Base-by-base conservation (phyloP, 805 yeast species). In the Barnettozyma pratensis region DNA sequence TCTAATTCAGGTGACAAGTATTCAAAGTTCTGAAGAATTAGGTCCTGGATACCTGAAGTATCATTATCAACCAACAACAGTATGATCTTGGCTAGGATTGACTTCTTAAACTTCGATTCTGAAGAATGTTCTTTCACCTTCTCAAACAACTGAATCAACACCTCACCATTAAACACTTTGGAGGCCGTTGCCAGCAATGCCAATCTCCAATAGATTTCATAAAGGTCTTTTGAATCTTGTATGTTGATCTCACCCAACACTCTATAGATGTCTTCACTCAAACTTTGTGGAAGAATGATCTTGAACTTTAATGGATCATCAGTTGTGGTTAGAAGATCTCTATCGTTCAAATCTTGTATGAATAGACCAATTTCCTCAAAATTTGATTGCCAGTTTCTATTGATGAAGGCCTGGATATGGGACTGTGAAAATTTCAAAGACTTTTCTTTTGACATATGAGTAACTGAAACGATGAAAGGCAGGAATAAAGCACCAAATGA, bases 191-290 rank as follows among this genome's bases (percentile, higher is more conserved):
- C 70, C 37, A 80, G 57, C 14, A 81, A 53, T 2, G 70, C 53
- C 11, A 77, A 53, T 60, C 79, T 73, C 86, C 87, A 81, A 55
- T 74, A 75, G 5, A 77, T 55, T 6, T 74, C 75, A 28, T 67
- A 59, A n/a, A 71, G 53, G 32, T 50, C 56, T 3, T 44, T 39
- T 5, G 51, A 35, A 1, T 54, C 54, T 0, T 42, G 30, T 0
- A 56, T 28, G 1, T 41, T 10, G 3, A 52, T 11, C 1, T 35
- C 32, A 4, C 41, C 38, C 7, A 63, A 41, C 7, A 49, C 53
- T 1, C 47, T n/a, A 9, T 50, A 41, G 1, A 58, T 19, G 1
- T 25, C 7, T 4, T 50, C 41, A 5, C 53, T 41, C 19, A 60
- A 51, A 4, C 46, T 43, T 2, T 54, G 39, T 5, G 67, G 56